Percentiles rank a stretch among this genome's conserved stretches.
Conservation (phyloP, 1,139 yeast species). For the Pichia sp. region DNA sequence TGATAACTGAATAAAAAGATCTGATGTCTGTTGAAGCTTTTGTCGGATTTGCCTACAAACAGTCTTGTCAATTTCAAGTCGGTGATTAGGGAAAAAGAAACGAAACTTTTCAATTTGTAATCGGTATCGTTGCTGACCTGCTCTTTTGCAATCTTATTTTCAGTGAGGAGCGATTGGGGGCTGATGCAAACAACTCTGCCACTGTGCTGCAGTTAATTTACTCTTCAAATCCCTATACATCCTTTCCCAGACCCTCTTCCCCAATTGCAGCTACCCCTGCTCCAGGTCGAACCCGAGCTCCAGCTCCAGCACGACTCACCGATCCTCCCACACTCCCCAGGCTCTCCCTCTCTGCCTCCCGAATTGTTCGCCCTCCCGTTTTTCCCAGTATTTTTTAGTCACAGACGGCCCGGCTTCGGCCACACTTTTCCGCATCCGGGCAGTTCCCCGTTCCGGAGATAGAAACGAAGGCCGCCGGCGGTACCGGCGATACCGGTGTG, state of each 20-base stretch:
- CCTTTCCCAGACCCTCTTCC: no score
- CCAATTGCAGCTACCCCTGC: no score
- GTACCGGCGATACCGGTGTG: not conserved
- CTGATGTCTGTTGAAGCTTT: no score
- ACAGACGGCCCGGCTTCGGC: not conserved
- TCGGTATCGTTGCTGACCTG: not conserved
- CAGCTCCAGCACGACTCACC: not conserved
- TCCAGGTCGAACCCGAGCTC: not conserved
- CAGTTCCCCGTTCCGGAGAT: not conserved
- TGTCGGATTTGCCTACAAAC: no score
- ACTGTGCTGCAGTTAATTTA: no score
- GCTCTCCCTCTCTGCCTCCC: not conserved
- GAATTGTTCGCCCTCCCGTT: not conserved
- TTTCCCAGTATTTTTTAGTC: not conserved
- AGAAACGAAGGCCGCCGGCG: no score
- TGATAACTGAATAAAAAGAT: no score
- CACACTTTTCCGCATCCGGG: not conserved
- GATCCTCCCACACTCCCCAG: not conserved
- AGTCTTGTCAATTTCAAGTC: not conserved
- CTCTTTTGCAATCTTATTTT: not conserved
- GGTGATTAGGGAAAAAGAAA: not conserved
- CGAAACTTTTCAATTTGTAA: not conserved
- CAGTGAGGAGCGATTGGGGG: not conserved
- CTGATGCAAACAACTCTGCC: no score
- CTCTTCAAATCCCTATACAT: no score